Percentiles rank a stretch among this genome's conserved stretches.
Conservation (phyloP, 768 basidiomycete genomes). For the Sporobolomyces pararoseus region DNA sequence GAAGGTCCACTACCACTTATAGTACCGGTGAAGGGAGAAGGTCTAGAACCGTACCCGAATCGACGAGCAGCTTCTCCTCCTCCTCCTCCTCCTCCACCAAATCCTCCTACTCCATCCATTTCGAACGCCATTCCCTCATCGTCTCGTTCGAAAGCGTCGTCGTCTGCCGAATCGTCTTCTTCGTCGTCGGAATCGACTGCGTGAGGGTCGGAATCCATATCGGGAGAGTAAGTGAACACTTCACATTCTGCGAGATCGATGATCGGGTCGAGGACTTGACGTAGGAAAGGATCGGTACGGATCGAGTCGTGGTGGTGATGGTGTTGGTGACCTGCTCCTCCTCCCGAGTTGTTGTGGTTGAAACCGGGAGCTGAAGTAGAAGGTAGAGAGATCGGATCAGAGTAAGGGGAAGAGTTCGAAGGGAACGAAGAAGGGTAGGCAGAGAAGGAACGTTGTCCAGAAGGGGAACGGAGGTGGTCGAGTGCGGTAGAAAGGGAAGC, state of each 20-base stretch:
- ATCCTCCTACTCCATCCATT: constrained; percentile 71
- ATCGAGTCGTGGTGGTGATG: constrained; percentile 55
- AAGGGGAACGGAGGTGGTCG: constrained; percentile 56
- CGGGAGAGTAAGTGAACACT: constrained; percentile 89
- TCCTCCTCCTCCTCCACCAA: too few relatives aligned
- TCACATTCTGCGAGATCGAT: constrained; percentile 89
- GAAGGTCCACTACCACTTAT: background rate
- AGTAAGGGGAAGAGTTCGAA: constrained; percentile 49
- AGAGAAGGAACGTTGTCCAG: constrained; percentile 64
- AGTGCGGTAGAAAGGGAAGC: constrained; percentile 80
- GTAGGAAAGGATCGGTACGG: constrained; percentile 82
- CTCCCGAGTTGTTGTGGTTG: background rate
- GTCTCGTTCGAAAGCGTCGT: constrained; percentile 56
- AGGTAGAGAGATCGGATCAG: constrained; percentile 37
- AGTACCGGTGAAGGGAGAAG: constrained; percentile 5
- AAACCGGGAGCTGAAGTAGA: constrained; percentile 29
- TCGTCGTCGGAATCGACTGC: constrained; percentile 54
- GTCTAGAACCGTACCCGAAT: constrained; percentile 32
- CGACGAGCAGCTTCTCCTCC: constrained; percentile 49
- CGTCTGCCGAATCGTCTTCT: constrained; percentile 56
- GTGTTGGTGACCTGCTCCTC: background rate
- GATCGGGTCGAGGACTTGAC: constrained; percentile 77
- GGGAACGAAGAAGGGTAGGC: constrained; percentile 67
- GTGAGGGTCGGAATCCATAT: constrained; percentile 91
- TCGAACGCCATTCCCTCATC: constrained; percentile 74